Evolutionary conservation across 805 yeast species (phyloP).

Genomic region (Monosporozyma servazzii): DNA sequence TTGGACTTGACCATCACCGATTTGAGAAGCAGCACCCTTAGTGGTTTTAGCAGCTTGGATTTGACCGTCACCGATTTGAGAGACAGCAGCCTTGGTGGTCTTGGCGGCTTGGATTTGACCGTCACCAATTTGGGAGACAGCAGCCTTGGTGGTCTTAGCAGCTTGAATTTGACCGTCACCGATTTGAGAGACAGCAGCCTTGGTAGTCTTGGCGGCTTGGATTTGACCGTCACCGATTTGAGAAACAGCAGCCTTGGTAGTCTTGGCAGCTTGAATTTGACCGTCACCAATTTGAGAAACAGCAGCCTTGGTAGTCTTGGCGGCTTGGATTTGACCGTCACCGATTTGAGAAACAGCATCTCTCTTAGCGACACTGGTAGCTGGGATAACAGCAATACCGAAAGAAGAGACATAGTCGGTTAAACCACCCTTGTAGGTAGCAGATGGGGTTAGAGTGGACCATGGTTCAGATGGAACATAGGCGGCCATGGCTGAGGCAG

Average conservation of each 20-base stretch:
- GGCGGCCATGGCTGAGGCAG: slow-evolving; percentile 48
- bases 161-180: slow-evolving; percentile 43
- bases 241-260: slow-evolving; percentile 30
- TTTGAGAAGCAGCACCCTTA: slow-evolving; percentile 28
- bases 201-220: slow-evolving; percentile 26
- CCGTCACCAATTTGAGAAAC: slow-evolving; percentile 32
- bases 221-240: slow-evolving; percentile 39
- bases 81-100: slow-evolving; percentile 26
- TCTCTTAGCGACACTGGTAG: slow-evolving; percentile 32
- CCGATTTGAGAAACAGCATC: slow-evolving; percentile 41
- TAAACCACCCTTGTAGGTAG: slow-evolving; percentile 43
- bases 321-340: slow-evolving; percentile 53
- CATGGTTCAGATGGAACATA: slow-evolving; percentile 59
- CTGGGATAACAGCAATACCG: slow-evolving; percentile 58
- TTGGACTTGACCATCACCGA: slow-evolving; percentile 37
- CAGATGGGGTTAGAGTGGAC: slow-evolving; percentile 61
- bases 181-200: slow-evolving; percentile 30
- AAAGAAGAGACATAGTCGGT: slow-evolving; percentile 49
- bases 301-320: slow-evolving; percentile 21
- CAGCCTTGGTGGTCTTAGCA: slow-evolving; percentile 23
- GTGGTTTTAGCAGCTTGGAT: slow-evolving; percentile 34
- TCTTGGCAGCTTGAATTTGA: slow-evolving; percentile 44
- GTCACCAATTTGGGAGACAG: slow-evolving; percentile 33
- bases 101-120: slow-evolving; percentile 30
- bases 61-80: slow-evolving; percentile 60